Base-by-base conservation (phyloP, 2,329 filamentous ascomycete species). In the Orbilia brochopaga region DNA sequence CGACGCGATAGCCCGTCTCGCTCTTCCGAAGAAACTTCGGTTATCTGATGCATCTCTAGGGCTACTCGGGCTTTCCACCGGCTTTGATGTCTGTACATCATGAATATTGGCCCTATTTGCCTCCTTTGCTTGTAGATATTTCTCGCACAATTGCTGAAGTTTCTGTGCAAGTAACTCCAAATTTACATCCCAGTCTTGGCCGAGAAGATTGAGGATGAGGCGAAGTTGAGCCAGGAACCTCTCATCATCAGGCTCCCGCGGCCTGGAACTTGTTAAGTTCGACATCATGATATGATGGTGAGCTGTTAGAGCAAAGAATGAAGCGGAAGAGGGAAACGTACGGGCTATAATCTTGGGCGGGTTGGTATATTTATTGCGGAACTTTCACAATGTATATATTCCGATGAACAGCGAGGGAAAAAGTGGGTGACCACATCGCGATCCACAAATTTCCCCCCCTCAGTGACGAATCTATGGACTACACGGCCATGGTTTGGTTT, bases 171-270 rank as follows among this genome's bases (percentile, higher is more conserved):
- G 44, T 11, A 70, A 37, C 23, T 70, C 66, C 2, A 70, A 46
- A 27, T 70, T 70, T 13, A 59, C 66, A 21, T 70, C 66, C 66
- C 66, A 70, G 40, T 70, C 66, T 27, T 59, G 63, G 7, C 21
- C 59, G 7, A 70, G 66, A 6, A 70, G 48, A 27, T 70, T 70
- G n/a, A 70, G 59, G 2, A 58, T 59, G 13, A 70, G 54, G 11
- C 54, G 58, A 50, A 70, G 66, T 40, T 70, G 66, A 17, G 58
- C 54, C 2, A 62, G 53, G 50, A 70, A 70, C 40, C 30, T 63
- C 40, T 70, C 66, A 40, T 57, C 66, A 27, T 70, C 66, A 23
- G 44, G 44, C n/a, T 17, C 44, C 8, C 44, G 44, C 4, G 44
- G 44, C 44, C 44, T 48, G 15, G 44, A 11, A 17, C 19, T 48